Base-by-base conservation (phyloP, 805 yeast species). In the Candida ficus region DNA sequence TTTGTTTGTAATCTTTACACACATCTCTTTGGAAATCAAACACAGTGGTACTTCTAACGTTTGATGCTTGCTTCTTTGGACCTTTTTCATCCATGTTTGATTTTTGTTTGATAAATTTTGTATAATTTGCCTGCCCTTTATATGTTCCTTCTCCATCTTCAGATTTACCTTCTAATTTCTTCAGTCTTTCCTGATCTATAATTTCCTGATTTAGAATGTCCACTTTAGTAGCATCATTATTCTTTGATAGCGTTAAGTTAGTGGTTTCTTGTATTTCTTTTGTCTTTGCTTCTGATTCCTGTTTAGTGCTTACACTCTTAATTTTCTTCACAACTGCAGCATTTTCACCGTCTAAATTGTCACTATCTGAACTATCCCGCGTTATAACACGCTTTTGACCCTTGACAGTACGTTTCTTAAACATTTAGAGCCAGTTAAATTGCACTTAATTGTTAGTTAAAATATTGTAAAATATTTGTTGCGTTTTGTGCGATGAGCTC, bases 1-100 rank as follows among this genome's bases (percentile, higher is more conserved):
- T 90, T 50, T 83, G 84, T 43, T 78, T 74, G 60, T 75, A 93
- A 60, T 93, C 98, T 56, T 91, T 93, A 58, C 99, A 93, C 2
- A 93, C 81, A 56, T 93, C 97, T 1, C 95, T 90, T 57, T 87
- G 96, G 56, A 81, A 93, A 56, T 93, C 99, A 29, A 83, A 71
- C 2, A 80, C 66, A 0, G 86, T 80, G 0, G 89, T 83, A 11
- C 81, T 71, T 33, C 76, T 70, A 22, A 90, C 70, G 52, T 73
- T 73, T 0, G 75, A 42, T 5, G 68, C 50, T 7, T 67, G 55
- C 44, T 66, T 68, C 46, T 64, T 54, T 10, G 72, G 71, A 0
- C 71, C 72, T 16, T 57, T 51, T 26, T 54, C 54, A 29, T 48
- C 53, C 47, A 52, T 51, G 13, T 38, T 38, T 1, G 46, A 30